These are phyloP conservation scores for Porcisia hertigi DNA, from an alignment of 208 protist species.

Conservation along the genomic window DNA sequence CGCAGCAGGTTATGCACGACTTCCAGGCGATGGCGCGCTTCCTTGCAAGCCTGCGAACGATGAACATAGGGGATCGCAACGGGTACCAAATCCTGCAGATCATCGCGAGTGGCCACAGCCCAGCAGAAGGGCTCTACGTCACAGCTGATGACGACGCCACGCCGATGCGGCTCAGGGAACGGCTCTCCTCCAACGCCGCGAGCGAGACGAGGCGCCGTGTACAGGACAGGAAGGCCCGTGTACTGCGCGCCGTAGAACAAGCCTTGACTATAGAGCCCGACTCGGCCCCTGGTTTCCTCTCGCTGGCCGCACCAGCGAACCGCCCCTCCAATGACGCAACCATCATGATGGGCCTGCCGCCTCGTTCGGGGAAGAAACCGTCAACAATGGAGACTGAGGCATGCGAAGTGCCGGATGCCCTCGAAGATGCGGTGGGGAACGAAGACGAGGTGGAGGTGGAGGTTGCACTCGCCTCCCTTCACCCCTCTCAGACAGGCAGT, in stretches of 20 bases:
- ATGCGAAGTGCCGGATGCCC: slow-evolving; percentile 19
- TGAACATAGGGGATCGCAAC: slow-evolving; percentile 60
- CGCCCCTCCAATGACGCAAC: background rate
- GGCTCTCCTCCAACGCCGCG: slow-evolving; percentile 4
- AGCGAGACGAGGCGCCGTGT: slow-evolving; percentile 27
- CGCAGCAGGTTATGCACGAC: slow-evolving; percentile 69
- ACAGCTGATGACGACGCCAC: slow-evolving; percentile 21
- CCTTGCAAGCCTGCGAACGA: slow-evolving; percentile 65
- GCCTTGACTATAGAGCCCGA: slow-evolving; percentile 27
- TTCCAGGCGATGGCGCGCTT: slow-evolving; percentile 65
- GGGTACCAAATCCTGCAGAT: slow-evolving; percentile 47
- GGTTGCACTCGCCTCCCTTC: slow-evolving; percentile 13
- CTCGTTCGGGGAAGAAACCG: background rate
- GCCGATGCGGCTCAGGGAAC: slow-evolving; percentile 14
- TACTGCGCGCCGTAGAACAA: slow-evolving; percentile 60
- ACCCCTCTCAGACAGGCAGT: slow-evolving; percentile 15
- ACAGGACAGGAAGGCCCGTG: slow-evolving; percentile 48
- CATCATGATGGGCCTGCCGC: slow-evolving; percentile 16
- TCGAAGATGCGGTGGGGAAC: slow-evolving; percentile 23
- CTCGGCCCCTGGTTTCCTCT: background rate
- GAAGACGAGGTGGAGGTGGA: slow-evolving; percentile 26
- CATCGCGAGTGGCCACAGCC: slow-evolving; percentile 39
- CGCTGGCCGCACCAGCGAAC: background rate
- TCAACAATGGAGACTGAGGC: slow-evolving; percentile 3
- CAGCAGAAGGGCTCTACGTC: slow-evolving; percentile 38